Conservation (phyloP, 495 filamentous ascomycete species). For the Lineolata rhizophorae region DNA sequence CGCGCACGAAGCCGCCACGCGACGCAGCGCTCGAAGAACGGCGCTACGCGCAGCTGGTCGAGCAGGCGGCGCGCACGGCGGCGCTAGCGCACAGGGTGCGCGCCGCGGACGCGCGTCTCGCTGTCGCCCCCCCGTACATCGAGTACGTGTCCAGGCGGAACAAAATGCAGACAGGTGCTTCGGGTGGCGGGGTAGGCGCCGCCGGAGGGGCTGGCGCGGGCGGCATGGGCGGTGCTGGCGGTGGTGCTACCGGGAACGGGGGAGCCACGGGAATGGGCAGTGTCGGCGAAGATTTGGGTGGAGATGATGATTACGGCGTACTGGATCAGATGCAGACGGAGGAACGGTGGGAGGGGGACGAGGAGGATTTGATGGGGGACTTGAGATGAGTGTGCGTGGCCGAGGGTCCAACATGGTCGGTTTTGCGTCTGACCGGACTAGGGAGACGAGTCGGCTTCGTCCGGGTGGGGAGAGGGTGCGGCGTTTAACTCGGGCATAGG, state of each 20-base stretch:
- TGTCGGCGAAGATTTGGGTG: too few relatives aligned
- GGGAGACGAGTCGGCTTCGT: too few relatives aligned
- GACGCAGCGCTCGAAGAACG: conserved; percentile 12
- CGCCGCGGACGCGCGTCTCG: conserved; percentile 11
- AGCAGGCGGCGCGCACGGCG: conserved; percentile 6
- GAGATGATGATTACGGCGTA: too few relatives aligned
- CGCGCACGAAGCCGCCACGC: conserved; percentile 8
- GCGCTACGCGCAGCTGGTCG: conserved; percentile 13
- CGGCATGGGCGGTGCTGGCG: conserved; percentile 7
- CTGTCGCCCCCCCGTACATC: conserved; percentile 15
- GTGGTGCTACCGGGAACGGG: conserved; percentile 10
- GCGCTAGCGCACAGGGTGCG: background rate
- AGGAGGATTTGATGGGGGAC: conserved; percentile 20
- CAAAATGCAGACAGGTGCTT: too few relatives aligned
- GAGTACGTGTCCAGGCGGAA: conserved; percentile 11
- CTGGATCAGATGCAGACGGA: too few relatives aligned
- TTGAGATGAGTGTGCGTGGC: conserved; percentile 8
- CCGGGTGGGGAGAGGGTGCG: too few relatives aligned
- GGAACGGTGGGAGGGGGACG: too few relatives aligned
- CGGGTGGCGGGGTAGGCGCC: too few relatives aligned
- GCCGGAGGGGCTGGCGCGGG: conserved; percentile 4
- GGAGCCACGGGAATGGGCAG: conserved; percentile 4
- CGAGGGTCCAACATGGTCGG: too few relatives aligned
- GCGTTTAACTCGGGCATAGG: too few relatives aligned
- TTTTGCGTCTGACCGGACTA: too few relatives aligned